phyloP scores from a whole-genome alignment of 352 stramenopile genomes.

The Globisporangium alternatum region DNA sequence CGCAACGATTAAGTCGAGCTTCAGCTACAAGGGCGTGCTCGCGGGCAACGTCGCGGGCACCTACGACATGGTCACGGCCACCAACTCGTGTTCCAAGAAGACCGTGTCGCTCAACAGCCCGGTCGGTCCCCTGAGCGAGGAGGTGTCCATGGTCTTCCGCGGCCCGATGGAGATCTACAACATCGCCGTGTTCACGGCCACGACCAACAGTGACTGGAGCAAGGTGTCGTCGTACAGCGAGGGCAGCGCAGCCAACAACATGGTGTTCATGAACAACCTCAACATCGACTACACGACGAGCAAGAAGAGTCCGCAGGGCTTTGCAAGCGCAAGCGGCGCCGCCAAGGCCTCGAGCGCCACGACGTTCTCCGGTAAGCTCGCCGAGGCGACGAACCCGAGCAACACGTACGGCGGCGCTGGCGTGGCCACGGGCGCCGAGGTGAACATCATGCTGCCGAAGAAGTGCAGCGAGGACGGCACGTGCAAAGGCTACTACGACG shows the following conservation, averaged over 20 bases:
- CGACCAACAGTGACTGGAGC: conserved; percentile 30
- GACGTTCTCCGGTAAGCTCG: conserved; percentile 44
- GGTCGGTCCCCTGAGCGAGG: conserved; percentile 47
- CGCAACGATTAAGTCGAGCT: conserved; percentile 48
- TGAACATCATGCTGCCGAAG: conserved; percentile 74
- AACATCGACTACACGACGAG: conserved; percentile 54
- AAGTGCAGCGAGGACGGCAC: conserved; percentile 40
- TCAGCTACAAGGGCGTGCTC: conserved; percentile 36
- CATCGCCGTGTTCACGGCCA: conserved; percentile 41
- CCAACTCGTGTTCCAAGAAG: conserved; percentile 32
- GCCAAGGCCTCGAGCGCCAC: conserved; percentile 28
- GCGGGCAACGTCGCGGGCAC: conserved; percentile 36
- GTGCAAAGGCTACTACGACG: conserved; percentile 69
- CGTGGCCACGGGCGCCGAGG: conserved; percentile 58
- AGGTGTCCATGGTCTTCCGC: conserved; percentile 56
- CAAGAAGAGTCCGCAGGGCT: conserved; percentile 47
- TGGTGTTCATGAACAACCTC: conserved; percentile 64
- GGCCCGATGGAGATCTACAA: conserved; percentile 63
- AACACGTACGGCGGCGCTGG: conserved; percentile 43
- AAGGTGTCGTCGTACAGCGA: conserved; percentile 45
- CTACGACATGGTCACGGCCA: conserved; percentile 43
- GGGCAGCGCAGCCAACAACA: conserved; percentile 34
- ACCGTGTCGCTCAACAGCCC: conserved; percentile 32
- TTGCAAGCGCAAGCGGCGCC: conserved; percentile 30
- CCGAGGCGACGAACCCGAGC: conserved; percentile 45